Evolutionary conservation across 2,329 filamentous ascomycete species (phyloP).

Genomic region (Penicillium olsonii): DNA sequence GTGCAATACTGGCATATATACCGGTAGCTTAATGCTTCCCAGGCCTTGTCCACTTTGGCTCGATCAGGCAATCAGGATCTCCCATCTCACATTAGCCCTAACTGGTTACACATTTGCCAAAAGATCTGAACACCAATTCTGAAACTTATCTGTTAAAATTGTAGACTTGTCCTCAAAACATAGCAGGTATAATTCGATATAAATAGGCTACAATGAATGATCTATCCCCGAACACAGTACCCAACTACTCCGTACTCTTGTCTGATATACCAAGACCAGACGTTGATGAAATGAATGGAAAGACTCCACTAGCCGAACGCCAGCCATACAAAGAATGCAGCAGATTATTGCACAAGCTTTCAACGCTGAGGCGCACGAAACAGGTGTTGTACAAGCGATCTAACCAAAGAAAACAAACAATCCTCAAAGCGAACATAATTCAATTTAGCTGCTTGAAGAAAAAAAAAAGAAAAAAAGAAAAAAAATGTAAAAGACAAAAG

Average conservation of each 20-base stretch:
- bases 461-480: slow-evolving; percentile 15
- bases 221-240: not conserved
- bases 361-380: slow-evolving; percentile 20
- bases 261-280: not conserved
- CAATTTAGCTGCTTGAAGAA: slow-evolving; percentile 41
- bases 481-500: slow-evolving; percentile 11
- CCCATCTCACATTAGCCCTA: not conserved
- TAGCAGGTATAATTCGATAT: not conserved
- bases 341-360: slow-evolving; percentile 10
- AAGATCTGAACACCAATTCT: too few species aligned
- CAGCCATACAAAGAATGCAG: slow-evolving; percentile 18
- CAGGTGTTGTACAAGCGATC: slow-evolving; percentile 38
- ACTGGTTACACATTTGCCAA: not conserved
- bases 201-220: not conserved
- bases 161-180: not conserved
- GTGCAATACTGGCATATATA: not conserved
- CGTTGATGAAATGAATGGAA: not conserved
- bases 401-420: slow-evolving; percentile 21
- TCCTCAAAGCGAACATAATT: slow-evolving; percentile 39
- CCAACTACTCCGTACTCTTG: not conserved
- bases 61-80: too few species aligned
- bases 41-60: too few species aligned
- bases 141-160: too few species aligned
- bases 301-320: slow-evolving; percentile 5
- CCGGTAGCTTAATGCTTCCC: too few species aligned